Base-by-base conservation (phyloP, 495 filamentous ascomycete genomes). In the Tuber borchii region DNA sequence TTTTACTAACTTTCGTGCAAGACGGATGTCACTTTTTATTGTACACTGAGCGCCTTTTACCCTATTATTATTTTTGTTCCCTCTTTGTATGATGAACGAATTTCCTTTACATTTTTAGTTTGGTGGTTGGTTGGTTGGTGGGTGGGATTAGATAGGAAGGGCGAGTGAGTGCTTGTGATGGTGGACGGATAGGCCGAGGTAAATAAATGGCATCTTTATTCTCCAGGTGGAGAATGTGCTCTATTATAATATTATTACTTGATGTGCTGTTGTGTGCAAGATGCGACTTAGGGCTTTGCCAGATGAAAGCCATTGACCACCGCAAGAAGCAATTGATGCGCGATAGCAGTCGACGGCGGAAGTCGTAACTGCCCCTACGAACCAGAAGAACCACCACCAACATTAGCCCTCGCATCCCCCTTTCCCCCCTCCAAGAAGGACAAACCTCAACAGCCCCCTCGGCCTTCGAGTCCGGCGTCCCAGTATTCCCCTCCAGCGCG, bases 341-440 rank as follows among this genome's bases (percentile, higher is more conserved):
- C 93, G 84, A 95, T 94, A 0, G 93, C 93, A 44, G 92, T 93
- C 73, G 86, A 83, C 20, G 92, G 91, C 22, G 93, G 93, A 77
- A 95, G 81, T 77, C 91, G 87, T 86, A 95, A 83, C 12, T 84
- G 87, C 2, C 91, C 91, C 79, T 80, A 69, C 71, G 26, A 61
- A 61, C n/a, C 22, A 61, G 26, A 61, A 61, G 26, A 26, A 61
- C 9, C 48, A 51, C 10, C 17, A 68, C 75, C 65, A 72, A 48
- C 40, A 44, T 26, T n/a, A 69, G 31, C 45, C 31, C 12, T 6
- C 39, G 39, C 39, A 40, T 40, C 73, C 31, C 34, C 16, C 42
- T 46, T 84, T 78, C 80, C 84, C 75, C 42, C 82, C 83, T 9
- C 84, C 84, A 34, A 5, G 22, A n/a, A n/a, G 34, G 20, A 71